Evolutionary conservation across 1,139 yeast genomes (phyloP), one percentile per base, ranked within the genome.

Genomic region (Debaryomyces sp.): DNA sequence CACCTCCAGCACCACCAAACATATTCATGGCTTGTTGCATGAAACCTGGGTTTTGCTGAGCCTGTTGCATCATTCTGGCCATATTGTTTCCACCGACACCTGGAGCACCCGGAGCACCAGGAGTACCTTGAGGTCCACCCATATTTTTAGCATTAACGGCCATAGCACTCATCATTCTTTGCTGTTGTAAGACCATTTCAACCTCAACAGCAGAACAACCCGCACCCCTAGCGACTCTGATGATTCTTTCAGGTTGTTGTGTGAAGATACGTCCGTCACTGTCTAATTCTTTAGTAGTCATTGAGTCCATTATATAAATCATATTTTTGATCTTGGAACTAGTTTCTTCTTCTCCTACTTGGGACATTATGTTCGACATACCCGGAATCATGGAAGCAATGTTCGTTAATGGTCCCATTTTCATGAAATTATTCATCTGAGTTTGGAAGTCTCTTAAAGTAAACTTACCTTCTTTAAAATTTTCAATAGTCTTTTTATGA

Each of bases 351-450:
- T 92, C 98, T 23, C 94, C 92, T 38, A 90, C 85, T 68, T 89
- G 94, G 45, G 82, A 85, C 81, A 94, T 87, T 75, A 92, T 78
- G 56, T 84, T 85, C 30, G 92, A 82, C 73, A 91, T 81, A 13
- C 94, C 95, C 0, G 99, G 99, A 53, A 95, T 86, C 97, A 92
- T 92, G 50, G 89, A 84, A 7, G 98, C 97, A 55, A 94, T 88
- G 64, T 92, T 92, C 23, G 96, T 84, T 47, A 94, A 71, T 4
- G 98, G 97, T 1, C 99, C 99, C 96, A 94, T 89, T 66, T 94
- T 94, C 81, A 92, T 78, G 60, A 95, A 87, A 58, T 92, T 94
- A 63, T 88, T 87, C 96, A 94, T 89, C 68, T 94, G 99, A 49
- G 94, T 89, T 63, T 95, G 94, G 72, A 94, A 83, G 70, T 94